Evolutionary conservation across 192 early-diverging fungal genomes (phyloP), one percentile per base, ranked within the genome.

Genomic region (Gryganskiella cystojenkinii): DNA sequence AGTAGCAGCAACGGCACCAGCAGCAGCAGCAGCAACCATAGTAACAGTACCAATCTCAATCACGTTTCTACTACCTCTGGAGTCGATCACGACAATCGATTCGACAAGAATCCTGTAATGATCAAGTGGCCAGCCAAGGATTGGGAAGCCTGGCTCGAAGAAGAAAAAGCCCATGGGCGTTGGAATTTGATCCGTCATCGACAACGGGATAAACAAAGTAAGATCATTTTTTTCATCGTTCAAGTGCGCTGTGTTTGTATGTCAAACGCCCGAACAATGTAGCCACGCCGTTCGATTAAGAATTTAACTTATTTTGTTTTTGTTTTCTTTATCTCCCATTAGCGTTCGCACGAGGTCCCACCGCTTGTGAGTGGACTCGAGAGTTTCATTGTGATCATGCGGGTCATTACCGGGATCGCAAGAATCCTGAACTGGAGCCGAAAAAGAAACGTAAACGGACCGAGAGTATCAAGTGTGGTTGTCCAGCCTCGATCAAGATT

Each of bases 401-500:
- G 17, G 74, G 74, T 4, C 74, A 69, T 2, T 78, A 78, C 49
- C 59, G 74, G 9, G 67, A 78, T 33, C 66, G 74, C 28, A 78
- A 69, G 40, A 60, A 78, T 40, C 74, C 74, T 4, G 56, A 78
- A 34, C 56, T 78, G 9, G 65, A 68, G 33, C 66, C 74, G 1
- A 78, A 67, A 20, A 78, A 78, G 47, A 78, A 78, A 43, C 66
- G 74, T 13, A 78, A 78, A 33, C 43, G 74, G 6, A 28, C 52
- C 9, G 67, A 67, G 19, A 78, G 74, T 30, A 78, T 78, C 42
- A 78, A 78, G 30, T 78, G 74, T 51, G 67, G 67, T 27, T 78
- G 74, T 40, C 64, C 74, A 6, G 74, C 74, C 13, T 69, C 64
- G n/a, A 78, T 78, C 61, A 78, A 78, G 49, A 78, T 78, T 55